phyloP scores from a whole-genome alignment of 1,284 basidiomycete species.

The Pisolithus thermaeus region DNA sequence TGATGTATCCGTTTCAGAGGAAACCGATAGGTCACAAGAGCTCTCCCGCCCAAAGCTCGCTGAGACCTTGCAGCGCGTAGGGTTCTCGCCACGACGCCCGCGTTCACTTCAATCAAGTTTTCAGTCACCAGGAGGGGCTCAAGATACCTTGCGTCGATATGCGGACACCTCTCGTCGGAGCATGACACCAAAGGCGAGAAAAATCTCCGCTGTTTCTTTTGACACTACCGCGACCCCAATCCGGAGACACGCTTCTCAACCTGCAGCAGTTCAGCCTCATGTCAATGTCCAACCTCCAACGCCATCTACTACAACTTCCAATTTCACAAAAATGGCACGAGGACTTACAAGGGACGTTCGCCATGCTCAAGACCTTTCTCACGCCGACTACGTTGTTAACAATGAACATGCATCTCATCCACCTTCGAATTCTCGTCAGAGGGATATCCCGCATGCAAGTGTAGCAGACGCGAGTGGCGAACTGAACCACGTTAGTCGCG shows the following conservation, averaged over 20 bases:
- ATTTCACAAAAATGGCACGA: constrained; percentile 53
- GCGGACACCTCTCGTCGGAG: constrained; percentile 21
- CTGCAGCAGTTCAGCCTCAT: constrained; percentile 35
- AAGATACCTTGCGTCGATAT: constrained; percentile 12
- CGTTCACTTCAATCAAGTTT: constrained; percentile 38
- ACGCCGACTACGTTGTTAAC: constrained; percentile 9
- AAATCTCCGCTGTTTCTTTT: constrained; percentile 27
- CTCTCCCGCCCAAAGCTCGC: constrained; percentile 52
- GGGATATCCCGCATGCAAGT: constrained; percentile 10
- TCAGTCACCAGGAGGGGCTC: constrained; percentile 8
- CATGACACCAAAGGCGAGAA: constrained; percentile 32
- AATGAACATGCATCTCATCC: constrained; percentile 4
- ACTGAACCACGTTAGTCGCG: constrained; percentile 5
- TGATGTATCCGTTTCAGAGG: constrained; percentile 12
- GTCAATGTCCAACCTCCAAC: constrained; percentile 53
- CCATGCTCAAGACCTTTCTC: constrained; percentile 28
- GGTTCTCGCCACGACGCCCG: constrained; percentile 68
- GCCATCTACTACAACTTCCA: constrained; percentile 45
- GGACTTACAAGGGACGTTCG: constrained; percentile 52
- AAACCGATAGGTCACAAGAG: constrained; percentile 24
- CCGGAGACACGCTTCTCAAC: constrained; percentile 24
- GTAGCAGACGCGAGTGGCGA: constrained; percentile 10
- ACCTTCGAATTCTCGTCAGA: constrained; percentile 5
- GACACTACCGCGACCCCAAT: constrained; percentile 24
- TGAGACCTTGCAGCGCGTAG: constrained; percentile 57